Conservation (phyloP, 2,329 filamentous ascomycete species). For the Ophiocordyceps australis region DNA sequence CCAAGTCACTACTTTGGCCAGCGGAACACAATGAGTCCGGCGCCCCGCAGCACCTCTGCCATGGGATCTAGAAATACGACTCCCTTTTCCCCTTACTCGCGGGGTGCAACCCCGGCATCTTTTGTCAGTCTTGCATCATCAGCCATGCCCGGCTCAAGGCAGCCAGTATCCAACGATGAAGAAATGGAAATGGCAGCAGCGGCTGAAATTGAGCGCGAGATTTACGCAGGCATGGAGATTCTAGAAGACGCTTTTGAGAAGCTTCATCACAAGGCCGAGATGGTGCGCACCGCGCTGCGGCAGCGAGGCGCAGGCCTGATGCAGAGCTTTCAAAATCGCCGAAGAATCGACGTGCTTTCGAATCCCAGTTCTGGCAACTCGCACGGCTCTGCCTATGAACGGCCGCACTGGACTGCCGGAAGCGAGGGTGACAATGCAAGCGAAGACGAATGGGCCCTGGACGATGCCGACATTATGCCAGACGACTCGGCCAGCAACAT, state of each 20-base stretch:
- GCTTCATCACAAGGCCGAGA: constrained; percentile 71
- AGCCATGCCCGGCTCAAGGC: constrained; percentile 21
- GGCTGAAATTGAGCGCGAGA: constrained; percentile 82
- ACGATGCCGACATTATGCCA: constrained; percentile 47
- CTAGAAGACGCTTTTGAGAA: constrained; percentile 88
- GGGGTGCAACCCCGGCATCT: constrained; percentile 37
- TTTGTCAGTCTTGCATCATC: constrained; percentile 39
- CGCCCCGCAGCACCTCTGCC: constrained; percentile 19
- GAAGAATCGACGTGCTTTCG: constrained; percentile 34
- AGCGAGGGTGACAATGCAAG: constrained; percentile 29
- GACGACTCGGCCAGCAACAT: constrained; percentile 74
- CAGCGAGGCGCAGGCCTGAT: constrained; percentile 67
- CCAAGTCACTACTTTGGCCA: constrained; percentile 27
- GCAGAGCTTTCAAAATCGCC: constrained; percentile 41
- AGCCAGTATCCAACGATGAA: constrained; percentile 73
- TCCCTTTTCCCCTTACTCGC: constrained; percentile 31
- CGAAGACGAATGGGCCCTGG: constrained; percentile 39
- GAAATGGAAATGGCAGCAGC: constrained; percentile 83
- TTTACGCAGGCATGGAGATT: constrained; percentile 85
- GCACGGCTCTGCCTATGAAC: constrained; percentile 23
- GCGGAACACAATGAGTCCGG: constrained; percentile 18
- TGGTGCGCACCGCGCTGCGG: constrained; percentile 59
- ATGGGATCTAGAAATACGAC: constrained; percentile 26
- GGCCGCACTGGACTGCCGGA: constrained; percentile 17
- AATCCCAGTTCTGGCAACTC: constrained; percentile 27